These are phyloP conservation scores for Daucus carota DNA, from an alignment of 129 eudicot species.

Conservation along the genomic window DNA sequence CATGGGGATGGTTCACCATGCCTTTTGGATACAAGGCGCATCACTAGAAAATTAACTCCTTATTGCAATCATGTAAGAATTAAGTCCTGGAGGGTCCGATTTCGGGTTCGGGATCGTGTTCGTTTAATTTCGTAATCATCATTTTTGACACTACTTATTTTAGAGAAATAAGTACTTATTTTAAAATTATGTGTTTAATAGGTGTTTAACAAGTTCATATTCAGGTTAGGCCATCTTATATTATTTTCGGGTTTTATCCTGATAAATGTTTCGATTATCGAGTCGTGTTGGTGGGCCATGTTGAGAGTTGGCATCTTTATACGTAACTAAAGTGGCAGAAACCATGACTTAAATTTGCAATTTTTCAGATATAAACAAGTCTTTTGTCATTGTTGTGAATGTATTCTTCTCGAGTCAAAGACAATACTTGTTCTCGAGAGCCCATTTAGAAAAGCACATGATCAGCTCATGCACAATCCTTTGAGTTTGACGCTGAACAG, in stretches of 20 bases:
- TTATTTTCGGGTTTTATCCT: neutral
- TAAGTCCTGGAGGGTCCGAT: neutral
- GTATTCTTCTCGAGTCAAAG: neutral
- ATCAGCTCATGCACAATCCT: constrained; percentile 3
- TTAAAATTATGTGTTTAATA: too few species aligned
- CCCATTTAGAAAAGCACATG: neutral
- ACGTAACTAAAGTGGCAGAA: neutral
- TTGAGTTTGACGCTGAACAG: neutral
- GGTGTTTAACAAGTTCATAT: too few species aligned
- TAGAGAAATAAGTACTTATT: too few species aligned
- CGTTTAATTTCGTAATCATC: too few species aligned
- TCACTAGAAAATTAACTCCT: neutral
- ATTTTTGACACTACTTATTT: too few species aligned
- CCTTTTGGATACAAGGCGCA: neutral
- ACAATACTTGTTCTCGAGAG: neutral
- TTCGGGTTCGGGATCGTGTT: neutral
- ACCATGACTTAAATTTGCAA: neutral
- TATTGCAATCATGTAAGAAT: neutral
- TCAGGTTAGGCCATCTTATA: neutral
- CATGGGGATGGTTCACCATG: neutral
- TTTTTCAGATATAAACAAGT: neutral
- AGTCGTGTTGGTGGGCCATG: neutral
- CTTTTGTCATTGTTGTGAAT: neutral
- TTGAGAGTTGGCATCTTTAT: neutral
- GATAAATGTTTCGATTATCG: neutral